Percentiles rank a stretch among this genome's conserved stretches.
Evolutionary conservation across 306 rosid species (phyloP).

Genomic region (Sechiopsis laciniata): DNA sequence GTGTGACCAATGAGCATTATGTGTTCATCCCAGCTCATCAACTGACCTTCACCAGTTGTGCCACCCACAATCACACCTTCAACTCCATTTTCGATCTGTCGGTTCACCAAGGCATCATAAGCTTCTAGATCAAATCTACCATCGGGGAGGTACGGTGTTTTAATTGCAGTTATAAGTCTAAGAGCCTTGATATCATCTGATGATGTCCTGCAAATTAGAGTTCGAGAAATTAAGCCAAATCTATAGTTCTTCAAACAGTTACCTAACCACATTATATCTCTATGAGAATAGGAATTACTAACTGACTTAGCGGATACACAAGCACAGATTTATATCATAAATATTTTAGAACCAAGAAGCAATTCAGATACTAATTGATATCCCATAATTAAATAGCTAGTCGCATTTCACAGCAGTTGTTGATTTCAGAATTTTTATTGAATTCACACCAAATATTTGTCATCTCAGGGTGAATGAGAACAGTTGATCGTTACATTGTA

Average conservation of each 20-base stretch:
- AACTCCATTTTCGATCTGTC: slow-evolving; percentile 63
- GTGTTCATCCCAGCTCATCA: slow-evolving; percentile 98
- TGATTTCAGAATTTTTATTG: too few species aligned
- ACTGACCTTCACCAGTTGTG: slow-evolving; percentile 93
- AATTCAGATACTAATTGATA: background rate
- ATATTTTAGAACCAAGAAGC: background rate
- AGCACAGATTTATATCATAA: slow-evolving; percentile 3
- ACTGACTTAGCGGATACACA: background rate
- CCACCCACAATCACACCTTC: slow-evolving; percentile 96
- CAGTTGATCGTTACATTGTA: background rate
- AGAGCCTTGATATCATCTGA: slow-evolving; percentile 60
- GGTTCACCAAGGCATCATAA: slow-evolving; percentile 68
- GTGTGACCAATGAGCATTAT: slow-evolving; percentile 95
- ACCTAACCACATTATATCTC: background rate
- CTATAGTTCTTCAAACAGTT: background rate
- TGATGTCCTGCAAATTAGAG: slow-evolving; percentile 60
- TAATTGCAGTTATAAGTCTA: slow-evolving; percentile 83
- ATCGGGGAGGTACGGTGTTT: slow-evolving; percentile 92
- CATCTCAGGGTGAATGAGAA: background rate
- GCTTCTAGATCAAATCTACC: slow-evolving; percentile 97
- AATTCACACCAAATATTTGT: too few species aligned
- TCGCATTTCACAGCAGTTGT: background rate
- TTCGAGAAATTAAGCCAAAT: background rate
- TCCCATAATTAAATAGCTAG: background rate
- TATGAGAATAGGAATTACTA: background rate